These are phyloP conservation scores for Brettanomyces custersianus DNA, from an alignment of 805 yeast species.

Conservation along the genomic window DNA sequence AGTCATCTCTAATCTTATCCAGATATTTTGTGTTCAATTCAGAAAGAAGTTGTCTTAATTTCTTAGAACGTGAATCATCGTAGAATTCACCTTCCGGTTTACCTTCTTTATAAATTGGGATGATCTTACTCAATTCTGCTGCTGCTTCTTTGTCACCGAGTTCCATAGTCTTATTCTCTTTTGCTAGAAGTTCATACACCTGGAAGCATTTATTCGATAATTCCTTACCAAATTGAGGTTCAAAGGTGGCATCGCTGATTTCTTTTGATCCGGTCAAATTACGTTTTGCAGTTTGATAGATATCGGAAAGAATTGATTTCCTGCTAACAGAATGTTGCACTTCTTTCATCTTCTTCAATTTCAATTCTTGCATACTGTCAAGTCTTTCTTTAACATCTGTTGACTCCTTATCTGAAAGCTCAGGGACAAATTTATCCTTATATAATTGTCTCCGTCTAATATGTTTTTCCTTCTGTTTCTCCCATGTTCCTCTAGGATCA, in stretches of 20 bases:
- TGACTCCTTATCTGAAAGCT: constrained; percentile 6
- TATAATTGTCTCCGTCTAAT: constrained; percentile 26
- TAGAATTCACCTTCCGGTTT: constrained; percentile 20
- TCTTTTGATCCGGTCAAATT: constrained; percentile 11
- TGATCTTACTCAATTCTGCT: constrained; percentile 39
- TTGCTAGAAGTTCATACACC: constrained; percentile 25
- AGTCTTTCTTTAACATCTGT: constrained; percentile 23
- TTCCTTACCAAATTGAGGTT: constrained; percentile 27
- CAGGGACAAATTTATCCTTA: constrained; percentile 14
- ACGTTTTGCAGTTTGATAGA: constrained; percentile 24
- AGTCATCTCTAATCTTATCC: constrained; percentile 23
- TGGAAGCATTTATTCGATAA: constrained; percentile 24
- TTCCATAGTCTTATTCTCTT: constrained; percentile 37
- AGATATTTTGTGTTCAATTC: constrained; percentile 25
- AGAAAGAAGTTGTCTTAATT: constrained; percentile 24
- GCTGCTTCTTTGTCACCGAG: constrained; percentile 34
- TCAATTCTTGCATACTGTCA: constrained; percentile 15
- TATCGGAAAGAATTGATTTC: constrained; percentile 34
- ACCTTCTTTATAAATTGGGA: constrained; percentile 23
- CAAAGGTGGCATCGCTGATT: constrained; percentile 25
- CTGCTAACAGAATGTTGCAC: constrained; percentile 32
- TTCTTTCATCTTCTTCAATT: constrained; percentile 29
- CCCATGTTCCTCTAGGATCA: constrained; percentile 52
- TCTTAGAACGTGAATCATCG: constrained; percentile 23
- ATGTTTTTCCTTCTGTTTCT: constrained; percentile 37